phyloP scores from a whole-genome alignment of 805 yeast species.

The Suhomyces canberraensis region DNA sequence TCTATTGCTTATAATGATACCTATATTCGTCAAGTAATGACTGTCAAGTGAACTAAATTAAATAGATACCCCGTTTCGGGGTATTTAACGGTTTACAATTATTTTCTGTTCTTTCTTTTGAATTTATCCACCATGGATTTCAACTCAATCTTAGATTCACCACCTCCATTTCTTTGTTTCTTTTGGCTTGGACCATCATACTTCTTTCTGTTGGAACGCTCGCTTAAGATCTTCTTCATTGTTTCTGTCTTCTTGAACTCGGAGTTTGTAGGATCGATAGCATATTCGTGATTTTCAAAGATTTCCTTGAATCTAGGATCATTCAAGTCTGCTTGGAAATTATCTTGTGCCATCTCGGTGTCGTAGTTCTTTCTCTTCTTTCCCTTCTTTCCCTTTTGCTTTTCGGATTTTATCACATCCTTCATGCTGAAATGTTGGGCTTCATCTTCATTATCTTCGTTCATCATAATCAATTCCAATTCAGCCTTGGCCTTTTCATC shows the following conservation, averaged over 20 bases:
- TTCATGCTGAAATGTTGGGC: conserved; percentile 72
- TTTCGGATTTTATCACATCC: conserved; percentile 72
- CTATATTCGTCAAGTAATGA: too few relatives aligned
- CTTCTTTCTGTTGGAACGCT: conserved; percentile 56
- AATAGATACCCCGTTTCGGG: too few relatives aligned
- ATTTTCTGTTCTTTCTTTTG: conserved; percentile 37
- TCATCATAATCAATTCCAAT: conserved; percentile 71
- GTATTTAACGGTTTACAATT: too few relatives aligned
- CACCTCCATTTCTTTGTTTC: conserved; percentile 8
- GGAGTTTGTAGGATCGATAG: conserved; percentile 91
- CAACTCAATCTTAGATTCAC: conserved; percentile 17
- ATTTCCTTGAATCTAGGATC: conserved; percentile 86
- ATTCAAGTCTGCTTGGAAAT: conserved; percentile 63
- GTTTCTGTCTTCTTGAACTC: conserved; percentile 85
- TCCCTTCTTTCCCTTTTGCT: conserved; percentile 51
- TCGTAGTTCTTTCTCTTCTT: conserved; percentile 49
- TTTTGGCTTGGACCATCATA: conserved; percentile 9
- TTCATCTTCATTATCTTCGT: conserved; percentile 44
- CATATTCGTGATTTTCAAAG: conserved; percentile 83
- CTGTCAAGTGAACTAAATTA: too few relatives aligned
- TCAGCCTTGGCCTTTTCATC: conserved; percentile 50
- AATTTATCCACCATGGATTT: conserved; percentile 48
- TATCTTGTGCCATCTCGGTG: conserved; percentile 44
- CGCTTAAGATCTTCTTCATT: conserved; percentile 78
- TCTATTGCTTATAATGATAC: too few relatives aligned